Evolutionary conservation across 2,329 filamentous ascomycete species (phyloP), one percentile per base, ranked within the genome.

Genomic region (Talaromyces sp.): DNA sequence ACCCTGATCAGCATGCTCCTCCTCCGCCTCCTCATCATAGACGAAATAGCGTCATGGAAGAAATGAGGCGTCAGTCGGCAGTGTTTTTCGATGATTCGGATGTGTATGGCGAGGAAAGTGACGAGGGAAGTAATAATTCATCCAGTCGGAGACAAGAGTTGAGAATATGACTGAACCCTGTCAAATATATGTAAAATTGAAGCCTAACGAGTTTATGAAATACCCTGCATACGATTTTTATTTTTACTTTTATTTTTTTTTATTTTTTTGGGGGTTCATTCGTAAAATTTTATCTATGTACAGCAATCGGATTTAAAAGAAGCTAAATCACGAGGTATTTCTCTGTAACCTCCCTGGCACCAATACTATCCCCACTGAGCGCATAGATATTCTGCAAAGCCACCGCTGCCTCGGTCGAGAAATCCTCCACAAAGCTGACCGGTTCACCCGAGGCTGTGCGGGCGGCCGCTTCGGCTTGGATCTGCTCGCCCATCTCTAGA

Each of bases 381-480:
- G 84, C 80, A 70, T 88, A 88, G 55, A 91, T 84, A 31, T 79
- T 83, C 73, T 90, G 85, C 65, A 93, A 74, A 31, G 89, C 89
- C 74, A 87, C 87, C n/a, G 90, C 89, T 17, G 89, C 88, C 72
- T 93, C 89, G 8, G 80, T 76, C 8, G 83, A 82, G 66, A 90
- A 84, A 65, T 90, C 84, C 67, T 88, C 85, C 14, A 75, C 70
- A 59, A 73, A 66, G 9, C 32, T 32, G 14, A 56, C 56, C 31
- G 64, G 59, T 19, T 62, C 46, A 24, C 58, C 56, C 26, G 29
- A n/a, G 6, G 32, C 56, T n/a, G 53, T 21, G 26, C 26, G 8
- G 26, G n/a, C 13, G 11, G n/a, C 29, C 21, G 29, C 29, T 26
- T 41, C 62, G 26, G 26, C 61, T 59, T n/a, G 55, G n/a, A 84